Percentiles rank a stretch among this genome's conserved stretches.
Conservation (phyloP, 495 filamentous ascomycete genomes). For the Aspergillus haitiensis region DNA sequence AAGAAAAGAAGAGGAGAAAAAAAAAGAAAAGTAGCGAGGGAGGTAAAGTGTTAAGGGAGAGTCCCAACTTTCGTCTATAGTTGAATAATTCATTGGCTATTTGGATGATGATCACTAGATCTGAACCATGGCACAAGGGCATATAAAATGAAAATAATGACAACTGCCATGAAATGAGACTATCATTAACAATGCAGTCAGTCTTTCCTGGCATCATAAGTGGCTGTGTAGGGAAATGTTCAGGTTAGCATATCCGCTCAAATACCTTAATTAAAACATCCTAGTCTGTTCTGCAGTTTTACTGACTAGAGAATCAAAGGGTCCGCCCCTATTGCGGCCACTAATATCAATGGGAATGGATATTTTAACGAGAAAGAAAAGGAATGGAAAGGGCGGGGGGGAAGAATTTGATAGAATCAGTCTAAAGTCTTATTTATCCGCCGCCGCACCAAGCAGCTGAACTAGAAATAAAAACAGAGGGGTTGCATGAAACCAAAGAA, state of each 20-base stretch:
- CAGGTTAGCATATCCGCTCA: neutral
- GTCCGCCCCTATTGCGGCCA: neutral
- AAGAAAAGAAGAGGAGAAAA: constrained; percentile 13
- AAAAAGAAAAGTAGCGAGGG: neutral
- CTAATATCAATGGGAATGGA: no score
- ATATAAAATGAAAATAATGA: constrained; percentile 2
- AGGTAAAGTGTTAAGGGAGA: constrained; percentile 6
- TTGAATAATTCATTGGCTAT: constrained; percentile 3
- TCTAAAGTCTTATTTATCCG: no score
- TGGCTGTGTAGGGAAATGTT: neutral
- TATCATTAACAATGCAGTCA: neutral
- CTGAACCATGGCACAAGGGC: neutral
- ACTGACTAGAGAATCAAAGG: neutral
- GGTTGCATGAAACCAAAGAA: neutral
- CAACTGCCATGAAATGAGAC: neutral
- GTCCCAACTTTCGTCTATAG: neutral
- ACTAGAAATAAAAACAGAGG: neutral
- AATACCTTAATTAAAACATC: neutral
- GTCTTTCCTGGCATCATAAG: neutral
- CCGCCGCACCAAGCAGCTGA: no score
- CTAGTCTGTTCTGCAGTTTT: neutral
- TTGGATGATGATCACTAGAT: constrained; percentile 5
- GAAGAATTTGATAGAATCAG: neutral
- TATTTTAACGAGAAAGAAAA: neutral
- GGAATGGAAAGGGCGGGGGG: neutral